phyloP scores from a whole-genome alignment of 1,139 yeast species.

The Scheffersomyces insectosa region DNA sequence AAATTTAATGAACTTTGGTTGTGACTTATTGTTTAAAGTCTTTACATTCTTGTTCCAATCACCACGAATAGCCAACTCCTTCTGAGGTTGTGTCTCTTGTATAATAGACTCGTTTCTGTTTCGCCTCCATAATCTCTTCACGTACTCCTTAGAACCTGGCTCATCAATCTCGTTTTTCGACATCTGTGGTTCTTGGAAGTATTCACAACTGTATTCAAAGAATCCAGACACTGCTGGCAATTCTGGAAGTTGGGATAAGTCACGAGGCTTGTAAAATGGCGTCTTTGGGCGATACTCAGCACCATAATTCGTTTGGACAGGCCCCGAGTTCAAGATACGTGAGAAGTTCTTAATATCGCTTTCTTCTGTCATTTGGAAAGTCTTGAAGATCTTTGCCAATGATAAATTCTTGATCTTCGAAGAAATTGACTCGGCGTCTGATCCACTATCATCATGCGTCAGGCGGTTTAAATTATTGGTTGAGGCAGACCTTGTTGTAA shows the following conservation, averaged over 20 bases:
- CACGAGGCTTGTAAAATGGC: slow-evolving; percentile 49
- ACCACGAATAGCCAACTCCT: slow-evolving; percentile 79
- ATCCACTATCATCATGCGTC: slow-evolving; percentile 18
- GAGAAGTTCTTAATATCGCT: slow-evolving; percentile 40
- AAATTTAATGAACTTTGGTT: slow-evolving; percentile 76
- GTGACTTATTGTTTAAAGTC: slow-evolving; percentile 70
- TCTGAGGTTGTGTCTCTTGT: slow-evolving; percentile 87
- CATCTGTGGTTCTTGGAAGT: slow-evolving; percentile 97
- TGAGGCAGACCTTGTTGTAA: slow-evolving; percentile 37
- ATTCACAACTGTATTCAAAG: slow-evolving; percentile 86
- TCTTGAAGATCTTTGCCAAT: slow-evolving; percentile 43
- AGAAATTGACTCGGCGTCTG: slow-evolving; percentile 37
- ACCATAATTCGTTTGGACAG: slow-evolving; percentile 50
- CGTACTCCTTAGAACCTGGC: slow-evolving; percentile 88
- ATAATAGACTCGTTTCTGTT: slow-evolving; percentile 86
- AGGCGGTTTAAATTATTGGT: slow-evolving; percentile 19
- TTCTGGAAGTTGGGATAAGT: slow-evolving; percentile 37
- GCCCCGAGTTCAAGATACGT: slow-evolving; percentile 39
- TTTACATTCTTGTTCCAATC: slow-evolving; percentile 76
- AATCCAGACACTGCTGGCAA: slow-evolving; percentile 73
- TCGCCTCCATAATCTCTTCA: slow-evolving; percentile 83
- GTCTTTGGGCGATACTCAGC: slow-evolving; percentile 52
- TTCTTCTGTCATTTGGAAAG: slow-evolving; percentile 45
- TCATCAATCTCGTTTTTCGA: slow-evolving; percentile 83
- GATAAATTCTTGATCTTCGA: slow-evolving; percentile 42